Evolutionary conservation across 2,329 filamentous ascomycete genomes (phyloP).

Genomic region (Penicillium sp.): DNA sequence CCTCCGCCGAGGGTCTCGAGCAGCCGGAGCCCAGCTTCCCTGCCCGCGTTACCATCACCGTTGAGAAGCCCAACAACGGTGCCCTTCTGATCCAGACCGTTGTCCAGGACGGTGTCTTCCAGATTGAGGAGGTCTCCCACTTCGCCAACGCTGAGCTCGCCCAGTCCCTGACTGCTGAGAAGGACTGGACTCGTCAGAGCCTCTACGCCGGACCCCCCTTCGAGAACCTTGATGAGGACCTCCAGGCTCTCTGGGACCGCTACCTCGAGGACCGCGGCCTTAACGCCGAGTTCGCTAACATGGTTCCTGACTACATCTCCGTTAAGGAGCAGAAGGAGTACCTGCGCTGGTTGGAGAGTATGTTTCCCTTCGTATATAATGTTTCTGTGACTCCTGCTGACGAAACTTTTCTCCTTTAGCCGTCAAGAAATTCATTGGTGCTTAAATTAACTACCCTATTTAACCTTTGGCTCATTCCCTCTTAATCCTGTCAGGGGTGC

Average conservation of each 20-base stretch:
- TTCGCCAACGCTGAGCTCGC: slow-evolving; percentile 76
- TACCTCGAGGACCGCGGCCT: slow-evolving; percentile 95
- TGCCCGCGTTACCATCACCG: slow-evolving; percentile 76
- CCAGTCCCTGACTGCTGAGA: slow-evolving; percentile 70
- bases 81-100: slow-evolving; percentile 83
- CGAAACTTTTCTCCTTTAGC: slow-evolving; percentile 43
- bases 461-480: slow-evolving; percentile 30
- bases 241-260: slow-evolving; percentile 86
- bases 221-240: slow-evolving; percentile 89
- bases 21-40: slow-evolving; percentile 63
- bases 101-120: slow-evolving; percentile 79
- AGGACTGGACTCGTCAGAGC: slow-evolving; percentile 70
- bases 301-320: slow-evolving; percentile 94
- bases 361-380: slow-evolving; percentile 25
- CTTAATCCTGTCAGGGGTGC: slow-evolving; percentile 17
- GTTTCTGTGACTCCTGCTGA: slow-evolving; percentile 1
- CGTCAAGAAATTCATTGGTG: slow-evolving; percentile 80
- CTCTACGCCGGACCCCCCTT: slow-evolving; percentile 91
- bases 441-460: slow-evolving; percentile 47
- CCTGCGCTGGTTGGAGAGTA: slow-evolving; percentile 76
- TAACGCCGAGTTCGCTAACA: slow-evolving; percentile 79
- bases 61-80: slow-evolving; percentile 83
- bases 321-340: slow-evolving; percentile 99
- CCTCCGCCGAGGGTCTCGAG: slow-evolving; percentile 43
- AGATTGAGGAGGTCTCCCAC: slow-evolving; percentile 88